phyloP scores from a whole-genome alignment of 306 rosid genomes.

The Citrullus mucosospermus region DNA sequence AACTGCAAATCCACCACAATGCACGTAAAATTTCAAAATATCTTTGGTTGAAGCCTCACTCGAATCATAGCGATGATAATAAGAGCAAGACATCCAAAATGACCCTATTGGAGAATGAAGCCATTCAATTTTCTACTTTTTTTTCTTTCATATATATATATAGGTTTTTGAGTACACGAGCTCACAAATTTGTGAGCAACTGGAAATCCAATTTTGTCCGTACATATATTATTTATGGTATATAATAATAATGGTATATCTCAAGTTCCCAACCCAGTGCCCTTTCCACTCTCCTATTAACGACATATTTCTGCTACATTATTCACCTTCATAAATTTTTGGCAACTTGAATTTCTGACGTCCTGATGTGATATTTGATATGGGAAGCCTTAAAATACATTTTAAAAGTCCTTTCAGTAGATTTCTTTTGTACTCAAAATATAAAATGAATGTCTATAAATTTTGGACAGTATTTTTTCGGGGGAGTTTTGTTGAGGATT shows the following conservation, averaged over 20 bases:
- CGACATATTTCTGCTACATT: background rate
- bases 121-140: background rate
- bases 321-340: background rate
- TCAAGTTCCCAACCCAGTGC: background rate
- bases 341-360: background rate
- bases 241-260: background rate
- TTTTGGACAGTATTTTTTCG: background rate
- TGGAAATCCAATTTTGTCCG: constrained; percentile 13
- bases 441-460: background rate
- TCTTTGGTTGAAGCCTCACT: background rate
- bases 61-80: background rate
- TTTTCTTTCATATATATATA: background rate
- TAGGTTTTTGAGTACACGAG: constrained; percentile 1
- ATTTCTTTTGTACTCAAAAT: background rate
- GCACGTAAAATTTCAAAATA: background rate
- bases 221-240: constrained; percentile 11
- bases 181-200: constrained; percentile 5
- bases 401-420: background rate
- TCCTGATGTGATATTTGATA: background rate
- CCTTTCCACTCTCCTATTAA: background rate
- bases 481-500: too few species aligned
- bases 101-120: background rate
- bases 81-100: background rate
- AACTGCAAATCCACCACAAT: background rate
- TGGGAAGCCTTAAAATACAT: background rate